phyloP scores from a whole-genome alignment of 2,329 filamentous ascomycete genomes.

The Calonectria pauciramosa region DNA sequence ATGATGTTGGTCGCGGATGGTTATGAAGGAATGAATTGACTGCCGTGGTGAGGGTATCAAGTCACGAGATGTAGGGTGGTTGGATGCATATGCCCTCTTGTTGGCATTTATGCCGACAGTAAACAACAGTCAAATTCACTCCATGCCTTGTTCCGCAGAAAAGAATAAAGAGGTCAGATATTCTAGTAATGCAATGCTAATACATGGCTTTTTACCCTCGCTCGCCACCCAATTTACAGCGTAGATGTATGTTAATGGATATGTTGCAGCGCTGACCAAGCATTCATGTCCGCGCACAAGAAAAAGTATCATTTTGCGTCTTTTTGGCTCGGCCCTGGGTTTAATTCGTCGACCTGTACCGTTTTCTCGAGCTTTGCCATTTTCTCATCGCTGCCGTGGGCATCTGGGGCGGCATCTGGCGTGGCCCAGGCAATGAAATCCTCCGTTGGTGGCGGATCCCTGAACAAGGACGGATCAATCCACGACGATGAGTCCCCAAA shows the following conservation, averaged over 20 bases:
- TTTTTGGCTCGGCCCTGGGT: not conserved
- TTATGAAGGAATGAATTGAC: too few species aligned
- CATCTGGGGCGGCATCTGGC: not conserved
- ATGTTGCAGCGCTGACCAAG: not conserved
- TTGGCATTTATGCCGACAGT: not conserved
- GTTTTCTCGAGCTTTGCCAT: not conserved
- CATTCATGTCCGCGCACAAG: not conserved
- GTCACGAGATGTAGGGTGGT: too few species aligned
- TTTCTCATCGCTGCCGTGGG: not conserved
- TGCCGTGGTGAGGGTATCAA: too few species aligned
- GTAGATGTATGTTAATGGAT: too few species aligned
- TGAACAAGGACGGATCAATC: too few species aligned
- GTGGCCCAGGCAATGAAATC: too few species aligned
- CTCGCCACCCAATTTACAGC: not conserved
- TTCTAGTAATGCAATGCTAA: not conserved
- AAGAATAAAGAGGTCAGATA: not conserved
- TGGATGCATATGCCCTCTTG: not conserved
- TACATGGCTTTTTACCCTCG: not conserved
- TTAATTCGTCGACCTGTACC: not conserved
- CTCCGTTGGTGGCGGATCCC: too few species aligned
- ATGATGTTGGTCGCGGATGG: too few species aligned
- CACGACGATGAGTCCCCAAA: not conserved
- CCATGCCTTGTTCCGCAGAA: not conserved
- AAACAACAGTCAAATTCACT: not conserved
- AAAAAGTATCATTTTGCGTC: not conserved